These are phyloP conservation scores for Pseudoneurospora amorphoporcata DNA, from an alignment of 495 filamentous ascomycete species.

Conservation along the genomic window DNA sequence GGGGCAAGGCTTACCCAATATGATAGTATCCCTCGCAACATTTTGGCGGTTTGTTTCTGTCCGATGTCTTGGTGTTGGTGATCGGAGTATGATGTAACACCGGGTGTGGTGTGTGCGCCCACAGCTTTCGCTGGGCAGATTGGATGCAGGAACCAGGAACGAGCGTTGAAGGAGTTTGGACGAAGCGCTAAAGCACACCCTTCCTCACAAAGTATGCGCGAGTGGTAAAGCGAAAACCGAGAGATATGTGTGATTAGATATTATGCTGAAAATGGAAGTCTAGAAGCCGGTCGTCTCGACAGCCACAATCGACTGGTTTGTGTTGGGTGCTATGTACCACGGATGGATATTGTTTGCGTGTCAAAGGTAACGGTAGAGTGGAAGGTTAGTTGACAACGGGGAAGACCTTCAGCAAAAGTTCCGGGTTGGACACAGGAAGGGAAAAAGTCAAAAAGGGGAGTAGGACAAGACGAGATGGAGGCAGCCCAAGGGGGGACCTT, in stretches of 20 bases:
- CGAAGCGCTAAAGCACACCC: not conserved
- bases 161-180: not conserved
- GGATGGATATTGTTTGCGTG: not conserved
- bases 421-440: not conserved
- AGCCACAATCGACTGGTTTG: not conserved
- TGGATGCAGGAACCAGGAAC: not conserved
- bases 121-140: not conserved
- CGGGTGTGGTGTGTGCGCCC: not conserved
- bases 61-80: not conserved
- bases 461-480: not conserved
- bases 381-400: not conserved
- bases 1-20: constrained; percentile 37
- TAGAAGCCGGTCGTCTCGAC: not conserved
- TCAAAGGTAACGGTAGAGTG: not conserved
- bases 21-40: constrained; percentile 30
- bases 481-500: not conserved
- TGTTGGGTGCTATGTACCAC: not conserved
- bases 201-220: not conserved
- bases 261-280: not conserved
- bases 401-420: not conserved
- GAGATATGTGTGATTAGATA: not conserved
- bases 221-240: not conserved
- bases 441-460: not conserved
- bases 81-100: not conserved
- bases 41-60: constrained; percentile 1